phyloP scores from a whole-genome alignment of 176 grass and related monocot genomes.

The Avena sativa region DNA sequence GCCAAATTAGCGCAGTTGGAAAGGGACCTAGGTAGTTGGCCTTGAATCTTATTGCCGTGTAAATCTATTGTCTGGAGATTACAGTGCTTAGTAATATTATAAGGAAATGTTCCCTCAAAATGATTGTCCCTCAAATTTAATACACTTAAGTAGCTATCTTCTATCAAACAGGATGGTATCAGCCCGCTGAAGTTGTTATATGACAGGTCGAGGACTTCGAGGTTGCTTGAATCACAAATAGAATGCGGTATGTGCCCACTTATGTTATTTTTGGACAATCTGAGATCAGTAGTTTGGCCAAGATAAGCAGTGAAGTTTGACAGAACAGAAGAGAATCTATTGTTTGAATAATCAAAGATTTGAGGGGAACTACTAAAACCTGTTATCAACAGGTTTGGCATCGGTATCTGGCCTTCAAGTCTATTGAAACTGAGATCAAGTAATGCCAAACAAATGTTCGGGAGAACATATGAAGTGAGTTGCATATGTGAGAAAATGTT shows the following conservation, averaged over 20 bases:
- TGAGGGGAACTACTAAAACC: too few relatives aligned
- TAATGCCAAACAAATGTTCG: not conserved
- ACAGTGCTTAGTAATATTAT: not conserved
- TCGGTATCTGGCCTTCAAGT: not conserved
- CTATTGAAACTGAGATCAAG: conserved; percentile 20
- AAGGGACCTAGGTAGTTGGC: conserved; percentile 10
- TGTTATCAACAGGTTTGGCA: not conserved
- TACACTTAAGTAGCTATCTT: not conserved
- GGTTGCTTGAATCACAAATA: not conserved
- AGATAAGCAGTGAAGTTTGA: not conserved
- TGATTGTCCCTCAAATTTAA: conserved; percentile 36
- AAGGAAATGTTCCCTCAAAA: not conserved
- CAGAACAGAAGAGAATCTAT: not conserved
- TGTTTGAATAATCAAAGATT: conserved; percentile 13
- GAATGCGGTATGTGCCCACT: not conserved
- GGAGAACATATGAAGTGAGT: not conserved
- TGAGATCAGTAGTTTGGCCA: not conserved
- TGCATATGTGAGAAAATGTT: conserved; percentile 20
- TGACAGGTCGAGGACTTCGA: not conserved
- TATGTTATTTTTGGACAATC: conserved; percentile 13
- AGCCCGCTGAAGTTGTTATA: conserved; percentile 36
- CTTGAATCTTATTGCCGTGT: conserved; percentile 17
- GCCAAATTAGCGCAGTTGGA: not conserved
- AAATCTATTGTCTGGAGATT: conserved; percentile 1
- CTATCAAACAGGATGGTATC: conserved; percentile 15